Evolutionary conservation across 176 grass and related monocot genomes (phyloP).

Genomic region (Rhynchospora tenuis): DNA sequence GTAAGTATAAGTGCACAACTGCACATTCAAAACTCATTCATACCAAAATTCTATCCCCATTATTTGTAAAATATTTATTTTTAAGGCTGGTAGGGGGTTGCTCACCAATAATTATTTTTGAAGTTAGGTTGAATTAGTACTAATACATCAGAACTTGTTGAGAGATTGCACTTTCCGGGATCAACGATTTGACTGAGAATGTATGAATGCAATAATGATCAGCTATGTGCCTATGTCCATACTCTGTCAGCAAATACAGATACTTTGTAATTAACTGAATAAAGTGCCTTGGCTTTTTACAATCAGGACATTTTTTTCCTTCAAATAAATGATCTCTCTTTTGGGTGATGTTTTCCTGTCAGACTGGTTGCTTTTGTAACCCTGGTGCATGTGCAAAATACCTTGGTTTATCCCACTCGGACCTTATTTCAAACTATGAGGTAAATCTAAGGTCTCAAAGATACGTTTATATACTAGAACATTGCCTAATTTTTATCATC

Average conservation of each 20-base stretch:
- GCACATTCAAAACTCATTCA: background rate
- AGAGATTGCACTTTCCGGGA: background rate
- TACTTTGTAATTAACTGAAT: background rate
- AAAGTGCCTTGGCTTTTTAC: background rate
- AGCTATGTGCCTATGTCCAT: too few relatives aligned
- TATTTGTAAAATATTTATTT: background rate
- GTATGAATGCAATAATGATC: background rate
- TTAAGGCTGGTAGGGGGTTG: background rate
- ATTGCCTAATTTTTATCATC: constrained; percentile 10
- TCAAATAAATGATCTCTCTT: background rate
- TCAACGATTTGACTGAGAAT: background rate
- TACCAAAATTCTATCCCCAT: background rate
- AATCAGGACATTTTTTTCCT: background rate
- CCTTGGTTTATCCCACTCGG: constrained; percentile 74
- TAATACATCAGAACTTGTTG: background rate
- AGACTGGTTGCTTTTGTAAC: constrained; percentile 99
- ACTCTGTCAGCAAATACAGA: background rate
- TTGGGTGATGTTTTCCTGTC: constrained; percentile 23
- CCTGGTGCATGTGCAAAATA: constrained; percentile 92
- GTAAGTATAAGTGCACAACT: constrained; percentile 39
- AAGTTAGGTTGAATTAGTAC: background rate
- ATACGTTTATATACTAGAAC: background rate
- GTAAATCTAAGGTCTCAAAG: constrained; percentile 31
- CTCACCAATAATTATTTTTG: background rate
- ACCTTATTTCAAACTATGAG: constrained; percentile 94